These are phyloP conservation scores for Fusarium acutatum DNA, from an alignment of 2,329 filamentous ascomycete genomes.

Conservation along the genomic window DNA sequence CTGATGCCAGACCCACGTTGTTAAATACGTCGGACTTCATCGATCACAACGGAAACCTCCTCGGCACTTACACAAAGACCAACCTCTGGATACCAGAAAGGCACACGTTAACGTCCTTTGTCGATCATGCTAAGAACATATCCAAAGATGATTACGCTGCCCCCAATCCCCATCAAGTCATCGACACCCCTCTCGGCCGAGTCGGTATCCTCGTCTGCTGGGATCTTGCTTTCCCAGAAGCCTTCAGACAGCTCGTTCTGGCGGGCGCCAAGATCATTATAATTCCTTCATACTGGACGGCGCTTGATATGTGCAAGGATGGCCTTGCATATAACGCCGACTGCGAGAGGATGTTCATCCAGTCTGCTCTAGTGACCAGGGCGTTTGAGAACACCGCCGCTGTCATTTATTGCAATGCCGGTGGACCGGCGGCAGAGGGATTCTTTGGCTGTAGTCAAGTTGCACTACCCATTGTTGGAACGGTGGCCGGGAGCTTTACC, in stretches of 20 bases:
- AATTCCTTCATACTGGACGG: slow-evolving; percentile 74
- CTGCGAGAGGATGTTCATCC: slow-evolving; percentile 72
- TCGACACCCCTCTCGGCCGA: slow-evolving; percentile 64
- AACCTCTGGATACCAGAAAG: slow-evolving; percentile 80
- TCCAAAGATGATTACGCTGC: slow-evolving; percentile 52
- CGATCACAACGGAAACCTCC: slow-evolving; percentile 65
- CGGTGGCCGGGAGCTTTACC: slow-evolving; percentile 63
- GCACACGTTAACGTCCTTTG: slow-evolving; percentile 55
- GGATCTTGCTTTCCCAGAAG: slow-evolving; percentile 82
- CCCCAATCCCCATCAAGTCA: slow-evolving; percentile 55
- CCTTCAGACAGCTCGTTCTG: slow-evolving; percentile 74
- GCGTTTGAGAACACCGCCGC: slow-evolving; percentile 79
- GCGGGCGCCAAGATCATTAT: slow-evolving; percentile 76
- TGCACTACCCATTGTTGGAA: slow-evolving; percentile 71
- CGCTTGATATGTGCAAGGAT: slow-evolving; percentile 56
- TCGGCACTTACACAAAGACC: slow-evolving; percentile 76
- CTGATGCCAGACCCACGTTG: slow-evolving; percentile 58
- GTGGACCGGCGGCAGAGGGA: slow-evolving; percentile 51
- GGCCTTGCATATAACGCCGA: slow-evolving; percentile 66
- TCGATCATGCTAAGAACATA: slow-evolving; percentile 44
- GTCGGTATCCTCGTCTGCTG: slow-evolving; percentile 78
- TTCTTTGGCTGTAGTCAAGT: slow-evolving; percentile 66
- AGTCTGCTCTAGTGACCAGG: slow-evolving; percentile 67
- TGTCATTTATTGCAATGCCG: slow-evolving; percentile 75
- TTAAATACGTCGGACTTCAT: slow-evolving; percentile 75